Percentiles rank a stretch among this genome's conserved stretches.
phyloP scores from a whole-genome alignment of 2,329 filamentous ascomycete genomes.

The Mycogone perniciosa region DNA sequence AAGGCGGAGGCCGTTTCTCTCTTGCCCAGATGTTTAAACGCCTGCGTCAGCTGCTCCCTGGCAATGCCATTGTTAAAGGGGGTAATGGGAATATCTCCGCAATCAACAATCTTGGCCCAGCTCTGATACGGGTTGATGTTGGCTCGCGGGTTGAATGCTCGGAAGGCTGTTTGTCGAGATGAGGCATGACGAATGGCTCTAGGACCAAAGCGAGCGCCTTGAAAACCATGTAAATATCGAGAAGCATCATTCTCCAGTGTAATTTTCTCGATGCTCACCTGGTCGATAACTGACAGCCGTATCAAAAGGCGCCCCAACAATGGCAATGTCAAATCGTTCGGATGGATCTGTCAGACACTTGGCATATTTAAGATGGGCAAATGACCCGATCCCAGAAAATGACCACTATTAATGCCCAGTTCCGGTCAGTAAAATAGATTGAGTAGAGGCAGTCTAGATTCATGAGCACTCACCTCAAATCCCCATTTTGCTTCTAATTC shows the following conservation, averaged over 20 bases:
- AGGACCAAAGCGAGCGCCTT: slow-evolving; percentile 74
- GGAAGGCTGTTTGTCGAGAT: slow-evolving; percentile 69
- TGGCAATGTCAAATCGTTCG: slow-evolving; percentile 61
- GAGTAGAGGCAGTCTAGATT: background rate
- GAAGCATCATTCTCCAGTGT: background rate
- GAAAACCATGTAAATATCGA: slow-evolving; percentile 6
- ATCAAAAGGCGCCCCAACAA: slow-evolving; percentile 69
- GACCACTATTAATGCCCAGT: slow-evolving; percentile 24
- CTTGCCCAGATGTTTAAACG: slow-evolving; percentile 61
- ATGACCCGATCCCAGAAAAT: slow-evolving; percentile 69
- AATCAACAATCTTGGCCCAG: slow-evolving; percentile 80
- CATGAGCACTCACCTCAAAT: slow-evolving; percentile 39
- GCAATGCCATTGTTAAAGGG: slow-evolving; percentile 83
- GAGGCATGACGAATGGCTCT: slow-evolving; percentile 81
- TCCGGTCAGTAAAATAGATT: background rate
- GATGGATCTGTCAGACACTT: slow-evolving; percentile 63
- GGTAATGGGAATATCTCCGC: slow-evolving; percentile 81
- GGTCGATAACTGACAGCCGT: slow-evolving; percentile 66
- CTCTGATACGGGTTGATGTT: slow-evolving; percentile 76
- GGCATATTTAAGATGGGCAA: slow-evolving; percentile 63
- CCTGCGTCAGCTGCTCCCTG: slow-evolving; percentile 75
- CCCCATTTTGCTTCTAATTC: slow-evolving; percentile 54
- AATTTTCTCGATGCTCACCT: slow-evolving; percentile 31
- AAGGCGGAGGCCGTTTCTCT: slow-evolving; percentile 32
- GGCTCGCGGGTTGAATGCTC: slow-evolving; percentile 74